Evolutionary conservation across 73 alveolate species (phyloP).

Genomic region (Uronychia binucleata): DNA sequence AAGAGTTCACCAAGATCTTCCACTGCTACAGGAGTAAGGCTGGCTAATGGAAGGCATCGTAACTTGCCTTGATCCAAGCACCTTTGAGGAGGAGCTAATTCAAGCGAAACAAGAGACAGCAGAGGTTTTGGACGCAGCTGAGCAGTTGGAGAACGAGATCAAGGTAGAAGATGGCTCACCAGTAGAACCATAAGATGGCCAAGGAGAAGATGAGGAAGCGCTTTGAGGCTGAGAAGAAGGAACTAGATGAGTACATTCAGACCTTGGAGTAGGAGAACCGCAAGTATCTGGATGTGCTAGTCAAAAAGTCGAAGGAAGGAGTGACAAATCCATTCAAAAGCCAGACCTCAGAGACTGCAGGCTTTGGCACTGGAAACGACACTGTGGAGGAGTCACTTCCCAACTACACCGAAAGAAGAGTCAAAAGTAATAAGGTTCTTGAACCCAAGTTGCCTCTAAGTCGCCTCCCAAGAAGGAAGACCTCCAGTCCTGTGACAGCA

Average conservation of each 20-base stretch:
- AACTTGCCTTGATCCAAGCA: background rate
- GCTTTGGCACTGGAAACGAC: background rate
- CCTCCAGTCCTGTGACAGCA: background rate
- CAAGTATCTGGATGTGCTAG: background rate
- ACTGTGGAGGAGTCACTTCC: no score
- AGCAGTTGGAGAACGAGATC: background rate
- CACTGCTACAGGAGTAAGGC: background rate
- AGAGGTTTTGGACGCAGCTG: background rate
- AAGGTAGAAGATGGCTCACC: background rate
- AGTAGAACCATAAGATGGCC: background rate
- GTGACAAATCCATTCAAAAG: background rate
- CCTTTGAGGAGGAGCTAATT: background rate
- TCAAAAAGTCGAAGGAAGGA: slow-evolving; percentile 13
- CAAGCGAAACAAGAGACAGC: background rate
- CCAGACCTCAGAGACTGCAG: background rate
- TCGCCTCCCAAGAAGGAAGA: background rate
- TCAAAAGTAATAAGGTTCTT: background rate
- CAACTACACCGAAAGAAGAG: background rate
- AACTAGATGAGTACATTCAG: slow-evolving; percentile 8
- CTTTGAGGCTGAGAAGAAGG: slow-evolving; percentile 16
- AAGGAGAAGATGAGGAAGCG: background rate
- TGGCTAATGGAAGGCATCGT: background rate
- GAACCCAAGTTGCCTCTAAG: background rate
- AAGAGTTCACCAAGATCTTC: background rate
- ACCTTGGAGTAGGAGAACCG: slow-evolving; percentile 21